Percentiles rank a stretch among this genome's conserved stretches.
Conservation (phyloP, 2,329 filamentous ascomycete species). For the Cladosporium sp. region DNA sequence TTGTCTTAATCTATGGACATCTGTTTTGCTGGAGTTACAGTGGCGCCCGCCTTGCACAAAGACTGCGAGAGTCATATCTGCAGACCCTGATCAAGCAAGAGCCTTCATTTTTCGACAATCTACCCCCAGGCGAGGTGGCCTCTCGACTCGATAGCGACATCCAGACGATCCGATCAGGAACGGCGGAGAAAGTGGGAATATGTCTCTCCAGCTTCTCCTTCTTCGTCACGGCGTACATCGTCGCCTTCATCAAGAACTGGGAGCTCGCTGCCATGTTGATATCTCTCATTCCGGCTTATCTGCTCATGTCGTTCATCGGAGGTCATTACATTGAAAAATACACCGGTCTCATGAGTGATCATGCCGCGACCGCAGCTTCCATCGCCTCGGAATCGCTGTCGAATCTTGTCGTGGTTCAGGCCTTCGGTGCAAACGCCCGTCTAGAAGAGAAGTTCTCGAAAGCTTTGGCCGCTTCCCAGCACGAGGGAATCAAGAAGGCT, state of each 20-base stretch:
- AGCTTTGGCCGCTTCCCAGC: constrained; percentile 48
- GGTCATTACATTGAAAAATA: constrained; percentile 54
- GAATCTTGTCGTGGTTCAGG: constrained; percentile 40
- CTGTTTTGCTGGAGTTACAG: constrained; percentile 61
- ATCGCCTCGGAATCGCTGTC: constrained; percentile 60
- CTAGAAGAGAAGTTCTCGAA: constrained; percentile 58
- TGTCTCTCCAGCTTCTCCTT: constrained; percentile 60
- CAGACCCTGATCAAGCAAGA: constrained; percentile 57
- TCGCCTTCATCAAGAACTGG: constrained; percentile 63
- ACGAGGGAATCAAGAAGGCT: constrained; percentile 56
- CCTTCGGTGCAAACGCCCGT: constrained; percentile 54
- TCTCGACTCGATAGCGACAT: constrained; percentile 63
- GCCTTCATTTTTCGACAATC: constrained; percentile 59
- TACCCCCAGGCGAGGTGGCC: constrained; percentile 60
- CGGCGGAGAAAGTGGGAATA: constrained; percentile 67
- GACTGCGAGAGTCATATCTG: constrained; percentile 59
- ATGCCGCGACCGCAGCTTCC: constrained; percentile 55
- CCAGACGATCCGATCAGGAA: constrained; percentile 62
- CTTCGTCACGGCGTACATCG: constrained; percentile 63
- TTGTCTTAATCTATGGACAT: constrained; percentile 61
- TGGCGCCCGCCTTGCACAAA: constrained; percentile 60
- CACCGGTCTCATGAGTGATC: constrained; percentile 46
- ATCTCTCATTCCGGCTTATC: constrained; percentile 59
- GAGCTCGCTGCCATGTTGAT: constrained; percentile 61
- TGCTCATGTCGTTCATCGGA: constrained; percentile 55